Conservation (phyloP, 139 green algal genomes). For the Asterochloris sp. region DNA sequence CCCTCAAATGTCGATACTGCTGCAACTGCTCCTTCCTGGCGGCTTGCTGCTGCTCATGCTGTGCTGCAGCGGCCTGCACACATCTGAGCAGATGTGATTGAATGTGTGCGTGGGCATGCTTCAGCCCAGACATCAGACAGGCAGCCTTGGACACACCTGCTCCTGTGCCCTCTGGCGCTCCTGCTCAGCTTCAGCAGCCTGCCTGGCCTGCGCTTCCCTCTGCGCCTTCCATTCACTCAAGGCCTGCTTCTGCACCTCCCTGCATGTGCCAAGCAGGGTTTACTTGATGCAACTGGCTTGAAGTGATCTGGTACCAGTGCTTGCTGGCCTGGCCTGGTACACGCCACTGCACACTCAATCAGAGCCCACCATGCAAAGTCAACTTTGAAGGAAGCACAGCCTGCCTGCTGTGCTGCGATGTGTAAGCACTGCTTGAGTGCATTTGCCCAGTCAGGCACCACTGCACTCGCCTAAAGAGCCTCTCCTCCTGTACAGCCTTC, state of each 20-base stretch:
- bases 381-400: not conserved
- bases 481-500: not conserved
- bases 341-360: not conserved
- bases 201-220: not conserved
- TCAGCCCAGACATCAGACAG: too few species aligned
- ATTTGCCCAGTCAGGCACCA: not conserved
- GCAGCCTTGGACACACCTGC: not conserved
- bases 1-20: slow-evolving; percentile 1
- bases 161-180: not conserved
- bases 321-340: not conserved
- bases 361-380: not conserved
- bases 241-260: slow-evolving; percentile 1
- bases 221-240: not conserved
- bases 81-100: too few species aligned
- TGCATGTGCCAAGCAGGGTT: not conserved
- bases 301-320: not conserved
- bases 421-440: not conserved
- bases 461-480: slow-evolving; percentile 3
- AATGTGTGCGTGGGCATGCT: too few species aligned
- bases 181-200: not conserved
- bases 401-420: not conserved
- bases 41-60: not conserved
- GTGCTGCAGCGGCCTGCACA: not conserved
- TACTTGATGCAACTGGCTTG: not conserved
- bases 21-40: not conserved